Percentiles rank a stretch among this genome's conserved stretches.
Evolutionary conservation across 2,329 filamentous ascomycete species (phyloP).

Genomic region (Fusarium fracticaudum): DNA sequence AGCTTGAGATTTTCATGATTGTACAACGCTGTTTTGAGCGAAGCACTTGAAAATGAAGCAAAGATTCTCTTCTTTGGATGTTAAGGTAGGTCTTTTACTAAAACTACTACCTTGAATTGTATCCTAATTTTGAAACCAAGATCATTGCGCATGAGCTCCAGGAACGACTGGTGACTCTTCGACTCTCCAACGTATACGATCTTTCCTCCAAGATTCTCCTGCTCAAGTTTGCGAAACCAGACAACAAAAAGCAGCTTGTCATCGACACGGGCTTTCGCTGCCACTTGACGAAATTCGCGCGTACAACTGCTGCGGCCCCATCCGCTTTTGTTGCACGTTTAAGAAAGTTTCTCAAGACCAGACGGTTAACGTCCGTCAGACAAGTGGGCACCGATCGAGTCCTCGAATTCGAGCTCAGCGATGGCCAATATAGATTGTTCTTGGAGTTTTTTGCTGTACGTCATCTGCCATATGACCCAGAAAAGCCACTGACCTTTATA

Average conservation of each 20-base stretch:
- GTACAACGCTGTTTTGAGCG: conserved; percentile 1
- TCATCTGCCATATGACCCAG: not conserved
- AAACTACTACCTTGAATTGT: not conserved
- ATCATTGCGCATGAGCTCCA: conserved; percentile 95
- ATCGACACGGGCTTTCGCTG: conserved; percentile 96
- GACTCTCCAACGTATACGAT: conserved; percentile 94
- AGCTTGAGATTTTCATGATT: conserved; percentile 21
- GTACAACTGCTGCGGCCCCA: conserved; percentile 84
- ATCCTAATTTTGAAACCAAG: conserved; percentile 54
- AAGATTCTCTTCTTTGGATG: conserved; percentile 80
- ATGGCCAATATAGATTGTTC: conserved; percentile 87
- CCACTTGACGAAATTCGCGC: conserved; percentile 90
- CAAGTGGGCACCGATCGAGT: conserved; percentile 95
- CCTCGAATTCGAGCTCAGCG: conserved; percentile 90
- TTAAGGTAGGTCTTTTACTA: conserved; percentile 62
- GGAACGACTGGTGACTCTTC: conserved; percentile 76
- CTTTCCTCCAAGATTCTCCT: conserved; percentile 95
- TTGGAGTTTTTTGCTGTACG: conserved; percentile 89
- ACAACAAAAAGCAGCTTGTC: conserved; percentile 87
- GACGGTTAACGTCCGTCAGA: conserved; percentile 79
- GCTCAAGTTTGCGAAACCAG: conserved; percentile 92
- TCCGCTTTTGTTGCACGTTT: conserved; percentile 86
- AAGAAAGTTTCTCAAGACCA: conserved; percentile 87
- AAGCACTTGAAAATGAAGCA: conserved; percentile 71
- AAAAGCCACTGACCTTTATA: conserved; percentile 10